Conservation (phyloP, 192 early-diverging fungal species). For the Spizellomyces sp. region DNA sequence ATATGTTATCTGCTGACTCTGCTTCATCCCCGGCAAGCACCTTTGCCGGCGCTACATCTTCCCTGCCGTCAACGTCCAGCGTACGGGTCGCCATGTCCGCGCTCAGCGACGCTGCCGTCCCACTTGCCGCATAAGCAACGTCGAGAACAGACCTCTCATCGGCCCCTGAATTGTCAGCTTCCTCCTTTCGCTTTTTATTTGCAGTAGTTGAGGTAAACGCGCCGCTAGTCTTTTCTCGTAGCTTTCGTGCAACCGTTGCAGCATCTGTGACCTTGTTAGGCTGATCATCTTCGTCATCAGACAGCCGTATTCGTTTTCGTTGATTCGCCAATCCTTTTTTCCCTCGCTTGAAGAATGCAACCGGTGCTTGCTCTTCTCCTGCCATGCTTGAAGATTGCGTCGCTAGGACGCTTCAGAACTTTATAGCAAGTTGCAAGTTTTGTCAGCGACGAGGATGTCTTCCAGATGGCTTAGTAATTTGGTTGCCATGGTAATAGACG, state of each 20-base stretch:
- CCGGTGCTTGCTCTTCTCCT: neutral
- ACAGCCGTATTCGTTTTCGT: slow-evolving; percentile 7
- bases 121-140: slow-evolving; percentile 26
- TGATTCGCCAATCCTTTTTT: neutral
- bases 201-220: slow-evolving; percentile 12
- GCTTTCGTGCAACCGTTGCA: slow-evolving; percentile 21
- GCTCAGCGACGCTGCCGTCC: slow-evolving; percentile 47
- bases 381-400: no score
- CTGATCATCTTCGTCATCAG: slow-evolving; percentile 18
- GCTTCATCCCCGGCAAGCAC: slow-evolving; percentile 42
- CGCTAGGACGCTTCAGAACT: no score
- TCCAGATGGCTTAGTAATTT: no score
- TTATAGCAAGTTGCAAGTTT: no score
- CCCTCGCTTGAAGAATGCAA: slow-evolving; percentile 5
- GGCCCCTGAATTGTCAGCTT: neutral
- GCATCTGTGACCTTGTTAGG: slow-evolving; percentile 8
- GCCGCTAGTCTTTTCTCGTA: neutral
- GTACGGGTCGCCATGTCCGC: slow-evolving; percentile 48
- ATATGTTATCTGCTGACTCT: slow-evolving; percentile 50
- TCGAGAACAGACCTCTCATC: slow-evolving; percentile 8
- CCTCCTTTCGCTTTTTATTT: slow-evolving; percentile 22
- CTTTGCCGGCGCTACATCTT: slow-evolving; percentile 3
- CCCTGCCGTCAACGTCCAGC: slow-evolving; percentile 52
- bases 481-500: no score
- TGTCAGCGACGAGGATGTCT: no score